Evolutionary conservation across 2,329 filamentous ascomycete species (phyloP).

Genomic region (Fusarium virguliforme): DNA sequence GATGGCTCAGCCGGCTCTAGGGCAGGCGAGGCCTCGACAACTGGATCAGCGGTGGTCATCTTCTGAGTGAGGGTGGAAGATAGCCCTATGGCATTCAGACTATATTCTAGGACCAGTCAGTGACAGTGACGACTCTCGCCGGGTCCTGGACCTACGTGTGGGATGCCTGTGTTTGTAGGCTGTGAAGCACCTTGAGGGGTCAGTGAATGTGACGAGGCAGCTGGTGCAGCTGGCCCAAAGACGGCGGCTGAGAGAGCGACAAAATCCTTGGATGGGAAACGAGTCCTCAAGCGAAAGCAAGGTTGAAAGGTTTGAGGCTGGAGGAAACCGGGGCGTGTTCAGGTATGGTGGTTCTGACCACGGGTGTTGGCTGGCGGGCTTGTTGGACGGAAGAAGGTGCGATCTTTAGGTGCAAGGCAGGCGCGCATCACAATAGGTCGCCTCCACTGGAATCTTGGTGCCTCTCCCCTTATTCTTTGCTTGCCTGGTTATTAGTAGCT

Average conservation of each 20-base stretch:
- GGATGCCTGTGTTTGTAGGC: constrained; percentile 6
- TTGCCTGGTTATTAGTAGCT: constrained; percentile 12
- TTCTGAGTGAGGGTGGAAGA: constrained; percentile 16
- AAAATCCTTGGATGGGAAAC: constrained; percentile 18
- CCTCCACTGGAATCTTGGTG: constrained; percentile 11
- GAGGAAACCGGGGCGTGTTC: constrained; percentile 1
- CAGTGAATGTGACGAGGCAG: constrained; percentile 13
- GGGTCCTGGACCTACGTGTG: constrained; percentile 17
- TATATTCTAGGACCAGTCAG: constrained; percentile 7
- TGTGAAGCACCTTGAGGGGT: neutral
- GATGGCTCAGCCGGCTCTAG: constrained; percentile 27
- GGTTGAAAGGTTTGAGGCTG: constrained; percentile 19
- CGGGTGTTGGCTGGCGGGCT: constrained; percentile 3
- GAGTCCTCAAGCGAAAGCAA: constrained; percentile 19
- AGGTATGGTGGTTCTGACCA: constrained; percentile 19
- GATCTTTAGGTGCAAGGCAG: constrained; percentile 29
- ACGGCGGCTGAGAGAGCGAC: constrained; percentile 12
- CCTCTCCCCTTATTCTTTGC: constrained; percentile 24
- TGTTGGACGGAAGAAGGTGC: constrained; percentile 35
- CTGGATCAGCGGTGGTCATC: constrained; percentile 39
- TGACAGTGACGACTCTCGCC: neutral
- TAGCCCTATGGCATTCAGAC: neutral
- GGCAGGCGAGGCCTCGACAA: constrained; percentile 24
- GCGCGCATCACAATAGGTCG: constrained; percentile 19
- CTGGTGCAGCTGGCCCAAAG: constrained; percentile 1